Conservation (phyloP, 345 rosid species). For the Trapa bicornis region DNA sequence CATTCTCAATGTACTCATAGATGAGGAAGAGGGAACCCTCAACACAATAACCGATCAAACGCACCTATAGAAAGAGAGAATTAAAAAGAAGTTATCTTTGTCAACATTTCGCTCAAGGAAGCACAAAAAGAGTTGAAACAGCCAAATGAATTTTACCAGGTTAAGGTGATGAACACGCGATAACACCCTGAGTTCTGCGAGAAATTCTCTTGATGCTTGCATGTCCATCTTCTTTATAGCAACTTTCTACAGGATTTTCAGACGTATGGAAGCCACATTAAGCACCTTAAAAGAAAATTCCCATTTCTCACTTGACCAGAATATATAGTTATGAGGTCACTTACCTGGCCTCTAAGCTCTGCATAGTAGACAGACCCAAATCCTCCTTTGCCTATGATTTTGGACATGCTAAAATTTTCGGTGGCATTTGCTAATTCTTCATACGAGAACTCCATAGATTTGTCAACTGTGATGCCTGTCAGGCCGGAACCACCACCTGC, state of each 20-base stretch:
- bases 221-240: conserved; percentile 99
- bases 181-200: conserved; percentile 85
- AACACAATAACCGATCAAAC: conserved; percentile 84
- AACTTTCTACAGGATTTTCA: conserved; percentile 50
- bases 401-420: conserved; percentile 67
- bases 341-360: conserved; percentile 85
- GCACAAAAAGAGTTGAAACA: background rate
- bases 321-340: conserved; percentile 6
- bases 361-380: conserved; percentile 90
- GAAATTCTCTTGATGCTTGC: conserved; percentile 88
- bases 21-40: conserved; percentile 87
- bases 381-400: conserved; percentile 89
- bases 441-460: conserved; percentile 73
- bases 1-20: conserved; percentile 83
- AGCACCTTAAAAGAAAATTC: background rate
- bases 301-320: background rate
- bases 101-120: background rate
- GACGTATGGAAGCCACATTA: background rate
- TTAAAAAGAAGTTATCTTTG: background rate
- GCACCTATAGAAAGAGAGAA: conserved; percentile 41
- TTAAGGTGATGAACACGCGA: conserved; percentile 90
- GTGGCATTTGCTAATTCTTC: conserved; percentile 91
- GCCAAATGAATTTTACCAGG: conserved; percentile 39
- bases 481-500: conserved; percentile 22
- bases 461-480: conserved; percentile 64